Conservation (phyloP, 805 yeast species). For the Teunomyces panamensis region DNA sequence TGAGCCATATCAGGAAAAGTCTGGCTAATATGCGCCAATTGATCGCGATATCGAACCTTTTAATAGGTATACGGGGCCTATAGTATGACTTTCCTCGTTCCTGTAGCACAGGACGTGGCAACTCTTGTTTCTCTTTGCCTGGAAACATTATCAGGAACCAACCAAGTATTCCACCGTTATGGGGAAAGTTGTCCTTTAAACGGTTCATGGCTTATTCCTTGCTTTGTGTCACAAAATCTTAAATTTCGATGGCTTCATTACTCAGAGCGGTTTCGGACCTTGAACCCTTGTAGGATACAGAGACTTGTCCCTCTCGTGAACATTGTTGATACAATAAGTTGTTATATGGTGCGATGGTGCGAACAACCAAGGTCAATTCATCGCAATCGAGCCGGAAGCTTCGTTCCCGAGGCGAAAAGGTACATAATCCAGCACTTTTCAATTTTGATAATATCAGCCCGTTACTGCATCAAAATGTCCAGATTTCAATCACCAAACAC, state of each 20-base stretch:
- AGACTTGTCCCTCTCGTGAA: not conserved
- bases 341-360: not conserved
- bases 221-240: not conserved
- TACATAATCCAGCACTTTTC: slow-evolving; percentile 21
- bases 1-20: slow-evolving; percentile 21
- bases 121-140: not conserved
- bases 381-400: slow-evolving; percentile 18
- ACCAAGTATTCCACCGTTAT: not conserved
- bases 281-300: not conserved
- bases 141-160: not conserved
- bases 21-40: not conserved
- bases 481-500: slow-evolving; percentile 13
- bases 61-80: not conserved
- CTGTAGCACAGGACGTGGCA: slow-evolving; percentile 1
- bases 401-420: slow-evolving; percentile 25
- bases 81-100: not conserved
- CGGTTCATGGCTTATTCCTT: not conserved
- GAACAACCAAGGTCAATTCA: not conserved
- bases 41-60: not conserved
- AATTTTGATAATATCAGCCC: slow-evolving; percentile 33
- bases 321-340: not conserved
- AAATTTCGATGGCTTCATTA: not conserved
- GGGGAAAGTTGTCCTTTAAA: not conserved
- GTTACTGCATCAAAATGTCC: slow-evolving; percentile 19
- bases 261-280: not conserved